phyloP scores from a whole-genome alignment of 306 rosid species.

The Fragaria vesca region DNA sequence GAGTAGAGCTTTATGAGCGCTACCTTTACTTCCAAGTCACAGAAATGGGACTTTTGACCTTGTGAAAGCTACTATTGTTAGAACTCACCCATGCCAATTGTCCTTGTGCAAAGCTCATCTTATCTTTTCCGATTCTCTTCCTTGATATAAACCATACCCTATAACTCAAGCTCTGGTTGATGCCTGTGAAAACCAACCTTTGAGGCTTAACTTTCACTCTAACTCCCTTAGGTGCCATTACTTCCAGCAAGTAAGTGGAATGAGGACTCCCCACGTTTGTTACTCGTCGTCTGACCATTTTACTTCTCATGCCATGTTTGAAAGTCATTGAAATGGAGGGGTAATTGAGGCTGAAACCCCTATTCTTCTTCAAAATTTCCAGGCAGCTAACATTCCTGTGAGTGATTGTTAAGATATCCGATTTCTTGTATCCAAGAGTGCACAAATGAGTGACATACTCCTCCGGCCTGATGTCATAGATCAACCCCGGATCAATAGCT shows the following conservation, averaged over 20 bases:
- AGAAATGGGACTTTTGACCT: conserved; percentile 82
- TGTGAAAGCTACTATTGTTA: conserved; percentile 40
- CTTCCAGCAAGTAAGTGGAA: conserved; percentile 68
- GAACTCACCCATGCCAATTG: conserved; percentile 69
- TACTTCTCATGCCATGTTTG: conserved; percentile 43
- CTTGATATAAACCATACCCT: conserved; percentile 62
- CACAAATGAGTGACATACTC: conserved; percentile 76
- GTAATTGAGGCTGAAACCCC: conserved; percentile 81
- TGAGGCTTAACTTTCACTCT: conserved; percentile 68
- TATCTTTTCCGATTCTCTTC: conserved; percentile 35
- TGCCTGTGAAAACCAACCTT: conserved; percentile 42
- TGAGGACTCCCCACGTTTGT: conserved; percentile 73
- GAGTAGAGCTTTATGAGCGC: background rate
- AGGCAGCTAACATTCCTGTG: conserved; percentile 74
- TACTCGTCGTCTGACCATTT: conserved; percentile 50
- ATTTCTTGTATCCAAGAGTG: conserved; percentile 64
- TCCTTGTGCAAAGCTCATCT: conserved; percentile 48
- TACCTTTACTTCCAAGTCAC: conserved; percentile 62
- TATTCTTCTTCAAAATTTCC: conserved; percentile 44
- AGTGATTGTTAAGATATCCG: conserved; percentile 67
- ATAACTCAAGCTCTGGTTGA: conserved; percentile 58
- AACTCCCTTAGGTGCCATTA: conserved; percentile 66
- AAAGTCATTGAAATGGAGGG: conserved; percentile 69
- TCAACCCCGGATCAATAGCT: conserved; percentile 71
- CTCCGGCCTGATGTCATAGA: conserved; percentile 66